phyloP scores from a whole-genome alignment of 495 filamentous ascomycete genomes.

The Penicillium pancosmium region DNA sequence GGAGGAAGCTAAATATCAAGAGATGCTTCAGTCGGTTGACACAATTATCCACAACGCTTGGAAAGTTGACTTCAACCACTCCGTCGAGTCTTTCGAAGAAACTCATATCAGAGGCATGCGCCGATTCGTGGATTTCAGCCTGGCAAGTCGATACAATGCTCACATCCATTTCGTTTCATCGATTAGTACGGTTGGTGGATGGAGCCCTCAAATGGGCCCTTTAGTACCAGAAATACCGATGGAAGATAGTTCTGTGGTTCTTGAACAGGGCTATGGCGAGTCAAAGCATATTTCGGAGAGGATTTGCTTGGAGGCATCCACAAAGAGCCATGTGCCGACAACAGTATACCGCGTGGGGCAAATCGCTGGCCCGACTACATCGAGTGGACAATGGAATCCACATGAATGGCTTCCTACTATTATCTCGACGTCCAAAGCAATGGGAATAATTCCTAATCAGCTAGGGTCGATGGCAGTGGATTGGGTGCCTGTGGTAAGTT shows the following conservation, averaged over 20 bases:
- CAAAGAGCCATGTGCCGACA: slow-evolving; percentile 40
- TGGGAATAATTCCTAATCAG: slow-evolving; percentile 26
- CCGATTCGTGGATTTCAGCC: slow-evolving; percentile 55
- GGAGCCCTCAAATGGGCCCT: slow-evolving; percentile 31
- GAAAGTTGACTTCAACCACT: slow-evolving; percentile 65
- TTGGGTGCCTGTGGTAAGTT: slow-evolving; percentile 32
- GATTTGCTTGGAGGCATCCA: slow-evolving; percentile 51
- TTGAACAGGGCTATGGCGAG: slow-evolving; percentile 53
- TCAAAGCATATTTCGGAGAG: slow-evolving; percentile 58
- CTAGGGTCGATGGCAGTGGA: slow-evolving; percentile 26
- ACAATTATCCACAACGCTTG: slow-evolving; percentile 65
- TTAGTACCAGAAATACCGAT: slow-evolving; percentile 52
- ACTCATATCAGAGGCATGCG: slow-evolving; percentile 56
- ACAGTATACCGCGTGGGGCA: slow-evolving; percentile 61
- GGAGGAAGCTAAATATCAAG: slow-evolving; percentile 35
- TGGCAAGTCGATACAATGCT: slow-evolving; percentile 43
- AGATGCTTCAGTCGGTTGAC: slow-evolving; percentile 47
- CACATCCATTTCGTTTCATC: slow-evolving; percentile 61
- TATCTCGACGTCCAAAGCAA: slow-evolving; percentile 34
- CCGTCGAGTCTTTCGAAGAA: slow-evolving; percentile 58
- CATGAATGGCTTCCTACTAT: slow-evolving; percentile 43
- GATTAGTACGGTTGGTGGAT: slow-evolving; percentile 46
- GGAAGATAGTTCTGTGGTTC: slow-evolving; percentile 41
- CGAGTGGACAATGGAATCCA: slow-evolving; percentile 36
- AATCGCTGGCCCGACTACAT: slow-evolving; percentile 51